These are phyloP conservation scores for Primulina huaijiensis DNA, from an alignment of 257 asterid genomes.

Conservation along the genomic window DNA sequence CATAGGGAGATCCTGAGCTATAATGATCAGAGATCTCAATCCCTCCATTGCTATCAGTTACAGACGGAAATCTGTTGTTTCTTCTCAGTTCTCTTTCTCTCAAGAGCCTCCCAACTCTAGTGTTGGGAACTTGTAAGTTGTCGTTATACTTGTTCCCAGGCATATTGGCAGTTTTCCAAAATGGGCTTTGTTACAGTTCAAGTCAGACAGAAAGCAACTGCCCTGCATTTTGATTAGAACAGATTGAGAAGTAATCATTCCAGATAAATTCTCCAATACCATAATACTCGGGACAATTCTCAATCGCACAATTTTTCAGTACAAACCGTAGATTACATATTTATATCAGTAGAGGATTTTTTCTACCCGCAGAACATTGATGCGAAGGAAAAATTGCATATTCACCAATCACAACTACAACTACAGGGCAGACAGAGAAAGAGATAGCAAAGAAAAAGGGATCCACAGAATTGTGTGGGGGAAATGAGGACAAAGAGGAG, in stretches of 20 bases:
- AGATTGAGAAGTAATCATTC: conserved; percentile 33
- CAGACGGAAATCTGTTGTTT: conserved; percentile 40
- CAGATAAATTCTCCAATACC: conserved; percentile 23
- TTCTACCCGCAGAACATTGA: conserved; percentile 11
- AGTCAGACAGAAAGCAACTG: conserved; percentile 37
- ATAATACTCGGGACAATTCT: conserved; percentile 22
- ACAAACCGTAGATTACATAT: conserved; percentile 21
- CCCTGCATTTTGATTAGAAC: conserved; percentile 56
- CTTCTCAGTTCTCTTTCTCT: conserved; percentile 62
- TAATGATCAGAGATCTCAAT: conserved; percentile 43
- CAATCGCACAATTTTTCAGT: conserved; percentile 17
- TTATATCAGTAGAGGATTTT: neutral
- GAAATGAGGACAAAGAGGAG: conserved; percentile 35
- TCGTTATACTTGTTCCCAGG: conserved; percentile 73
- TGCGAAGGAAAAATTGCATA: conserved; percentile 16
- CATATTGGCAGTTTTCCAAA: conserved; percentile 47
- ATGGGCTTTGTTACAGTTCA: conserved; percentile 38
- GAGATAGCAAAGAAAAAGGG: conserved; percentile 42
- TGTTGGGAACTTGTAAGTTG: conserved; percentile 36
- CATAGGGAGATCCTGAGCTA: conserved; percentile 33
- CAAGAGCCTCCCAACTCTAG: conserved; percentile 64
- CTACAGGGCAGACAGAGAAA: conserved; percentile 29
- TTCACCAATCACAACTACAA: conserved; percentile 22
- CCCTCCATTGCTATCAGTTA: conserved; percentile 40
- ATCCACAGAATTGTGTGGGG: conserved; percentile 43